Evolutionary conservation across 106 monocot genomes (phyloP), one percentile per base, ranked within the genome.

Genomic region (Vanilla planifolia): DNA sequence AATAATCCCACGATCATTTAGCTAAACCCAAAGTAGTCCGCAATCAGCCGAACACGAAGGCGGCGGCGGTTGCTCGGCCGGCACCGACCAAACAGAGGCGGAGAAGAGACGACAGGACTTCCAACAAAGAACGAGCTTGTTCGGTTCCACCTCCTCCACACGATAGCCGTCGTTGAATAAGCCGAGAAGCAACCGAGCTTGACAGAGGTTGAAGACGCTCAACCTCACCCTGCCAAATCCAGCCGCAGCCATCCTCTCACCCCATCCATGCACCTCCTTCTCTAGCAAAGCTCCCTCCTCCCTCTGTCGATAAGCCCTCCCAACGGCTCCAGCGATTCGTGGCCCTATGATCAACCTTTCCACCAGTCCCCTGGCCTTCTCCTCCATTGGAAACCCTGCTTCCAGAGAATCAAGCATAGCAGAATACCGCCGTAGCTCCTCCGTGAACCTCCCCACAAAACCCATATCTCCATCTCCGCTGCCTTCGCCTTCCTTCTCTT

Each of bases 91-190:
- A 33, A 74, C 68, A 0, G 79, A 79, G 33, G 79, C 65, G 0
- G 79, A 73, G 33, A 79, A n/a, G 16, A 79, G 69, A 15, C 79
- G 64, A 17, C 69, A 39, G 2, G 65, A 69, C 51, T 79, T 79
- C 79, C 79, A 79, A 2, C 46, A 37, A 4, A 79, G 69, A 15
- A 69, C 60, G n/a, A 79, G 37, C 69, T 74, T 73, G 52, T 79
- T 79, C 8, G 40, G 11, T 20, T 41, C 73, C 4, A 19, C 61
- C 36, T 70, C 69, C 41, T 73, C 69, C n/a, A 79, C 73, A n/a
- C 39, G 30, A 43, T 65, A 74, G 13, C 79, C 79, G 8, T 79
- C 73, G 27, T 69, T 65, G 58, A 79, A 79, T 4, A 79, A 27
- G 6, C 79, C 79, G 17, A 79, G 61, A 36, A 79, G 51, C 22